Evolutionary conservation across 495 filamentous ascomycete species (phyloP), one percentile per base, ranked within the genome.

Genomic region (Chaetomium tenue): DNA sequence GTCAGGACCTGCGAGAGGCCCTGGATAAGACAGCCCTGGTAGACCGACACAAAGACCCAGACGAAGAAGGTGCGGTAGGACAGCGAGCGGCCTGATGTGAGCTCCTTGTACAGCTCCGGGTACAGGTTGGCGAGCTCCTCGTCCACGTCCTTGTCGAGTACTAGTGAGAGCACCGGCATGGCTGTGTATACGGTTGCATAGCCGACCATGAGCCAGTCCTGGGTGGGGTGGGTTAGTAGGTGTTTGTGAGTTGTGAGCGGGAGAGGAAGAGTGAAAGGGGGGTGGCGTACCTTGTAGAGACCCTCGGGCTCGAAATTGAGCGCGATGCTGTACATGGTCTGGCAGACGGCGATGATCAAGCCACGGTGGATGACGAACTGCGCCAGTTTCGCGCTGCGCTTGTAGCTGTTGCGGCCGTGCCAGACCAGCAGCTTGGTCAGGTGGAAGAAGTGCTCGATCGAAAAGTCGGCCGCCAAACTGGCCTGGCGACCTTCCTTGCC

Each of bases 351-450:
- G 74, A 98, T 96, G 69, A 98, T 93, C 46, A 99, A 79, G 51
- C 95, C 95, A 65, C 95, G 89, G 72, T 99, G 95, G 71, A 99
- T 99, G 68, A 99, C 93, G 69, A 99, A 99, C 73, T 97, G 95
- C 12, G 91, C 92, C 9, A 99, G 83, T 75, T 99, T 99, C 18
- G 94, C 93, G 50, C 86, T 90, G 26, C 95, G 88, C 76, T 97
- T 98, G 79, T 99, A 99, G 64, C 88, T 92, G 68, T 98, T 98
- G 16, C 95, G 86, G 1, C 95, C 95, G 70, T 99, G 95, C 95
- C 95, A 99, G 3, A 99, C 92, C 5, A 99, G 83, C 1, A 99
- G 83, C 72, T 98, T 98, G 30, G 92, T 96, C n/a, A 99, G 81
- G 71, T 98, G 91, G 70, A 88, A 89, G 79, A 99, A 99, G 70